Evolutionary conservation across 176 grass and related monocot species (phyloP).

Genomic region (Raddia guianensis): DNA sequence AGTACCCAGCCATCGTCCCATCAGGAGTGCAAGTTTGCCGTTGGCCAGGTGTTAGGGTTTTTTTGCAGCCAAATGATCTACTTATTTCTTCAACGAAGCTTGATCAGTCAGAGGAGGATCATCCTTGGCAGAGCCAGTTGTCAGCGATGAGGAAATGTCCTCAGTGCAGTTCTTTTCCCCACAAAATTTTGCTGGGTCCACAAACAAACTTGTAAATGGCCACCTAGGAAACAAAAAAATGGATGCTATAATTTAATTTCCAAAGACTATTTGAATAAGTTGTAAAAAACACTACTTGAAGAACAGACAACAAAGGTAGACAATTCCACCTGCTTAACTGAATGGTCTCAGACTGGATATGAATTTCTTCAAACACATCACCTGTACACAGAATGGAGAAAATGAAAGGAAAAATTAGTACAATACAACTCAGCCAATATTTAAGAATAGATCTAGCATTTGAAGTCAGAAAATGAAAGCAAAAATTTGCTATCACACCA

Average conservation of each 20-base stretch:
- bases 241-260: constrained; percentile 13
- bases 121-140: constrained; percentile 12
- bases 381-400: constrained; percentile 46
- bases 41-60: constrained; percentile 48
- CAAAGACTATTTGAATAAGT: constrained; percentile 2
- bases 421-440: constrained; percentile 1
- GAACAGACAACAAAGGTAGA: constrained; percentile 6
- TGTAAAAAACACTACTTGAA: not conserved
- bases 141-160: constrained; percentile 18
- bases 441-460: constrained; percentile 12
- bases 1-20: not conserved
- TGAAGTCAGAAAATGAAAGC: not conserved
- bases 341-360: constrained; percentile 56
- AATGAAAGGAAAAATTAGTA: not conserved
- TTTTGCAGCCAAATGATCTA: constrained; percentile 26
- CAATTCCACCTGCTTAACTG: constrained; percentile 52
- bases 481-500: not conserved
- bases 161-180: constrained; percentile 36
- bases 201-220: constrained; percentile 54
- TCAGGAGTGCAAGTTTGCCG: constrained; percentile 29
- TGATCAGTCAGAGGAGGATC: constrained; percentile 36
- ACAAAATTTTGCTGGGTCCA: constrained; percentile 56
- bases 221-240: constrained; percentile 52
- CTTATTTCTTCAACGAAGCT: constrained; percentile 14
- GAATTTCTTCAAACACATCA: constrained; percentile 58